Evolutionary conservation across 2,329 filamentous ascomycete genomes (phyloP), one percentile per base, ranked within the genome.

Genomic region (Balansia obtecta): DNA sequence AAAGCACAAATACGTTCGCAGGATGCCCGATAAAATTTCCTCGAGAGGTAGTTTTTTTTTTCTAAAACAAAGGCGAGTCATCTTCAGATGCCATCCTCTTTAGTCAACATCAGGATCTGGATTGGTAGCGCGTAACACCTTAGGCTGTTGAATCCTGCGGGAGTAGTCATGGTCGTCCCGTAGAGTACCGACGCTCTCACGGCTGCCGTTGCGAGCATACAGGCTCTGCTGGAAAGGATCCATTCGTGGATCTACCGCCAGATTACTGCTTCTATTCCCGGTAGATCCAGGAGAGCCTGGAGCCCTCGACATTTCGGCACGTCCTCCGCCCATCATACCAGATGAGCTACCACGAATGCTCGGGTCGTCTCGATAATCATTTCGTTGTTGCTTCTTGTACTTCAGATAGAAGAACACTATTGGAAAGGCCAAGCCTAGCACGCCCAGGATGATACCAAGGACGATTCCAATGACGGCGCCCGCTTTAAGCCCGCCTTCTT

Each of bases 81-180:
- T 27, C 22, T 27, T 27, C 22, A 27, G 6, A 27, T 27, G 8
- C 37, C 16, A 11, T 18, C 6, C 2, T 32, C 18, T 48, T 41
- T 30, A 51, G 1, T 37, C 39, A 18, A 54, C 40, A 20, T 59
- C 65, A 1, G 76, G 76, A 56, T 83, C 79, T 3, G 80, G 79
- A 58, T 84, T 84, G 32, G 71, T 79, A 9, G 79, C 79, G 55
- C 80, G 71, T n/a, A 84, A 68, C 8, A 83, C 77, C 58, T 75
- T 69, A 10, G 74, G 71, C 42, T 72, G 67, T 46, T 75, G 75
- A 13, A 83, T 79, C 56, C 72, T 70, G 55, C 80, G 70, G 39
- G 80, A 83, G 59, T 84, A 84, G 56, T 84, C 80, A 52, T 80
- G 78, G 54, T 83, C 78, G 59, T 84, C 80, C 51, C 76, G 76